Percentiles rank a stretch among this genome's conserved stretches.
phyloP scores from a whole-genome alignment of 305 asterid genomes.

The Petunia hybrid region DNA sequence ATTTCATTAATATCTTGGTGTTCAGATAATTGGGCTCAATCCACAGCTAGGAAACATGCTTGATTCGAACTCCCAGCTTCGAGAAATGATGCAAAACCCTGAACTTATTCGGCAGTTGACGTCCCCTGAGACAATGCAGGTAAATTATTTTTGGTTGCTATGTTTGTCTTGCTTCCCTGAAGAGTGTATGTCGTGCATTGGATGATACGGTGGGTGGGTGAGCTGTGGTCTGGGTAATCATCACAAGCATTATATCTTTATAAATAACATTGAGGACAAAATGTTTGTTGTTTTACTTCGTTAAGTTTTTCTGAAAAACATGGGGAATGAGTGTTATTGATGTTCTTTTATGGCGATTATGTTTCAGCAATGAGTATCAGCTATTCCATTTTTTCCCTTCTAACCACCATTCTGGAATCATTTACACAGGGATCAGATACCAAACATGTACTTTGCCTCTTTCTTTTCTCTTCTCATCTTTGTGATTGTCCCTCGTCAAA shows the following conservation, averaged over 20 bases:
- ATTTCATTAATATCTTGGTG: constrained; percentile 1
- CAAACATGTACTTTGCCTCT: neutral
- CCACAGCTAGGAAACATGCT: constrained; percentile 54
- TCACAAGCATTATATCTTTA: no score
- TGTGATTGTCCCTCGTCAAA: neutral
- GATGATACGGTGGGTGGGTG: neutral
- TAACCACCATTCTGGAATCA: no score
- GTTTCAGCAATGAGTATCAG: no score
- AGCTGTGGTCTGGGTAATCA: neutral
- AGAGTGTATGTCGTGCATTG: neutral
- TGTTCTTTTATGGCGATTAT: no score
- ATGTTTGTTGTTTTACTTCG: no score
- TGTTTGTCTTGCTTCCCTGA: constrained; percentile 13
- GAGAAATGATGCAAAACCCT: constrained; percentile 69
- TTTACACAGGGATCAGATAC: no score
- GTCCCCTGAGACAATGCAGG: constrained; percentile 66
- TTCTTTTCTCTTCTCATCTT: neutral
- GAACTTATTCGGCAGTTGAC: constrained; percentile 57
- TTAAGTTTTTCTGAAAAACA: no score
- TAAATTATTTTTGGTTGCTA: constrained; percentile 34
- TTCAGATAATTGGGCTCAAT: constrained; percentile 53
- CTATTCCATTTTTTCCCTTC: no score
- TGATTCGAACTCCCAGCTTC: constrained; percentile 59
- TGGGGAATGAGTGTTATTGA: no score
- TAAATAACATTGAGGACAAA: no score